Evolutionary conservation across 106 monocot genomes (phyloP), one percentile per base, ranked within the genome.

Genomic region (Gastrodia elata): DNA sequence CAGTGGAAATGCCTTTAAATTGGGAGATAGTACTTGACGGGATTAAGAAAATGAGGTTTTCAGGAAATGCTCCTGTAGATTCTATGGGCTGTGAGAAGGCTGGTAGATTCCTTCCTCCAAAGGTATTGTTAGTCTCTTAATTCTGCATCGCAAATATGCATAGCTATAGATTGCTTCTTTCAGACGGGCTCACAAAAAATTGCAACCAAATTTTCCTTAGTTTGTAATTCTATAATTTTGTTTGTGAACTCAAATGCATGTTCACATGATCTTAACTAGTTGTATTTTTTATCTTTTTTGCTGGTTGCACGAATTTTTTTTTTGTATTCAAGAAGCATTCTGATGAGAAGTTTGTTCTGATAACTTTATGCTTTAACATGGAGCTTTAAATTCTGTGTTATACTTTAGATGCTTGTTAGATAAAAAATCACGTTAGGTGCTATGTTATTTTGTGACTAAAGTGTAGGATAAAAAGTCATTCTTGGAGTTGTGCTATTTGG

Each of bases 1-100:
- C 76, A 87, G 83, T 70, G 43, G 76, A 71, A 43, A 57, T 83
- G 32, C 93, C 97, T 59, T 64, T 61, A 32, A 85, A 91, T 56
- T 98, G 93, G 93, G 87, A 83, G 75, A 70, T 71, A 79, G 80
- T 93, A 37, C 85, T 93, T 75, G 90, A 88, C 56, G 93, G 93
- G 10, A 98, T 93, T 64, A 82, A 71, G 75, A 74, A 81, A 76
- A 93, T 98, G 88, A 90, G 97, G 58, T 85, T 76, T 36, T 85
- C 86, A 71, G 97, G 80, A 78, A 84, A 88, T 83, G 97, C 97
- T 77, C 93, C 93, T 32, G 97, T 98, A 55, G 97, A 98, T 70
- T 86, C 93, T 11, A 91, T 82, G 90, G 97, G 91, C 69, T 98
- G 90, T 79, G 97, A 98, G 75, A 98, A 93, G 76, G 93, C 97